Evolutionary conservation across 768 basidiomycete genomes (phyloP).

Genomic region (Mycena polygramma): DNA sequence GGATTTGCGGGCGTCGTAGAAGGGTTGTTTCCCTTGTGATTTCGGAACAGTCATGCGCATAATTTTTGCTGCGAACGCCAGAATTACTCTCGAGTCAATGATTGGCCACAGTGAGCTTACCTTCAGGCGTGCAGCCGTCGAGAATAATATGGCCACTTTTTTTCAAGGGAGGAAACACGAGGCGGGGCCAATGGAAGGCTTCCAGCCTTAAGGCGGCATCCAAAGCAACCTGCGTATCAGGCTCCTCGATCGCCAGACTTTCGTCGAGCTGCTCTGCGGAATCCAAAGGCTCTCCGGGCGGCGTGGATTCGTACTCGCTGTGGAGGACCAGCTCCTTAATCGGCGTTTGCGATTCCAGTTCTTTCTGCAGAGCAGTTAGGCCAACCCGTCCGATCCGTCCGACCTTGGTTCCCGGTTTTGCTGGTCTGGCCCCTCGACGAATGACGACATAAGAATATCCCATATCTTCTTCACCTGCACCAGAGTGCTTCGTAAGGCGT

Average conservation of each 20-base stretch:
- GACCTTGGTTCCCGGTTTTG: conserved; percentile 48
- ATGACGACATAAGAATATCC: conserved; percentile 94
- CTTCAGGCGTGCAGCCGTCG: conserved; percentile 88
- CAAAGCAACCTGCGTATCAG: conserved; percentile 51
- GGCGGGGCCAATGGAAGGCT: conserved; percentile 90
- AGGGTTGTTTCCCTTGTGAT: conserved; percentile 95
- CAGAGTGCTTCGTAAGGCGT: conserved; percentile 89
- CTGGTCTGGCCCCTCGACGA: conserved; percentile 81
- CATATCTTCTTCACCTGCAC: conserved; percentile 86
- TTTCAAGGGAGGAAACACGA: conserved; percentile 94
- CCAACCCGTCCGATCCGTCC: conserved; percentile 71
- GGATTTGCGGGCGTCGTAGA: conserved; percentile 95
- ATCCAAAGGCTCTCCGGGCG: conserved; percentile 28
- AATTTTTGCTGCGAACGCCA: conserved; percentile 78
- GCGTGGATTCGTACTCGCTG: conserved; percentile 43
- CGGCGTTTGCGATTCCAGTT: conserved; percentile 42
- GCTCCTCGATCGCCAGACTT: conserved; percentile 18
- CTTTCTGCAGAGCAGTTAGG: conserved; percentile 55
- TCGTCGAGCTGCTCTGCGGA: conserved; percentile 24
- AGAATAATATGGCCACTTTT: conserved; percentile 92
- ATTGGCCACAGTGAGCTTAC: conserved; percentile 52
- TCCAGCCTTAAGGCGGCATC: conserved; percentile 74
- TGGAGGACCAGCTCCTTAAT: conserved; percentile 60
- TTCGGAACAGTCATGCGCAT: conserved; percentile 93
- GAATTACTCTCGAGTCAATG: neutral